These are phyloP conservation scores for Ottelia alismoides DNA, from an alignment of 106 monocot genomes.

Conservation along the genomic window DNA sequence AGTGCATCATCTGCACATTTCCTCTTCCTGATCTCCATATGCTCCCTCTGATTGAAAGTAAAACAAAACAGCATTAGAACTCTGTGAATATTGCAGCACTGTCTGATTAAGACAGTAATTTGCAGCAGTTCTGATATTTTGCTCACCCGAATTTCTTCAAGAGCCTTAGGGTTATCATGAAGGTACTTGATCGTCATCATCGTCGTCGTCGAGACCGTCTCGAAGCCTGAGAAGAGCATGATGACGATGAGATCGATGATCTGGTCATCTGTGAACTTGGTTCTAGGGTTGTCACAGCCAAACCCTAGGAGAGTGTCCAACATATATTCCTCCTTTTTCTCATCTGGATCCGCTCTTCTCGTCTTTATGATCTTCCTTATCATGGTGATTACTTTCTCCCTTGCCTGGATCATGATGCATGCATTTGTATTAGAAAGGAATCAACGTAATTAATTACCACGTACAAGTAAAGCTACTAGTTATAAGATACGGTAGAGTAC, in stretches of 20 bases:
- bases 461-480: too few species aligned
- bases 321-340: conserved; percentile 42
- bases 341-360: conserved; percentile 22
- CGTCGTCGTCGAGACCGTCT: conserved; percentile 77
- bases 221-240: conserved; percentile 73
- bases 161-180: conserved; percentile 69
- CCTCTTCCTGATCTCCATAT: conserved; percentile 45
- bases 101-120: neutral
- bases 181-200: conserved; percentile 93
- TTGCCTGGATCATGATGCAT: conserved; percentile 62
- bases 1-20: conserved; percentile 44
- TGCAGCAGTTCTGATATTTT: too few species aligned
- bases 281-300: conserved; percentile 22
- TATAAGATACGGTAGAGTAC: too few species aligned
- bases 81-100: neutral
- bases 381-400: conserved; percentile 55
- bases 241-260: conserved; percentile 79
- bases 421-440: too few species aligned
- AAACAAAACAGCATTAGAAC: conserved; percentile 2
- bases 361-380: conserved; percentile 38
- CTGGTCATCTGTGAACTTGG: conserved; percentile 60
- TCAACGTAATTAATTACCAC: neutral
- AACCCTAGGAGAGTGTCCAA: conserved; percentile 37
- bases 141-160: conserved; percentile 63
- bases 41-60: conserved; percentile 49